phyloP scores from a whole-genome alignment of 2,329 filamentous ascomycete species.

The Knufia fluminis region DNA sequence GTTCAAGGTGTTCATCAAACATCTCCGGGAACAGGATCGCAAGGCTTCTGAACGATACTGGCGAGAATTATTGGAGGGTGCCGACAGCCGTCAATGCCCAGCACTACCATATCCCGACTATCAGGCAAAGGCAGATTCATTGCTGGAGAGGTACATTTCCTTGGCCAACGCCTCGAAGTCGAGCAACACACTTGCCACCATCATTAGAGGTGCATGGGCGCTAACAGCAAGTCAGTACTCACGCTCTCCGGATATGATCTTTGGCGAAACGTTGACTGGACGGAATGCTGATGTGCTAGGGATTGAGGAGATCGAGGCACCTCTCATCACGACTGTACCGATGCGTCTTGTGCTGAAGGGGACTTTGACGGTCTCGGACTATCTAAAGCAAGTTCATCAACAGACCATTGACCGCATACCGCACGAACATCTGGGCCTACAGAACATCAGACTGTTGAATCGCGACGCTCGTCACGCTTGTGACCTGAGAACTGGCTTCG shows the following conservation, averaged over 20 bases:
- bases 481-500: slow-evolving; percentile 38
- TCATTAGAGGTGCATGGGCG: slow-evolving; percentile 43
- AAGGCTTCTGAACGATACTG: slow-evolving; percentile 38
- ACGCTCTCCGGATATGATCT: slow-evolving; percentile 38
- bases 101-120: slow-evolving; percentile 40
- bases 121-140: slow-evolving; percentile 34
- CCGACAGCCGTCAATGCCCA: slow-evolving; percentile 42
- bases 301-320: slow-evolving; percentile 41
- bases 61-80: slow-evolving; percentile 37
- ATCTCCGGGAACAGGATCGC: slow-evolving; percentile 36
- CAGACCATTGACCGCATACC: slow-evolving; percentile 50
- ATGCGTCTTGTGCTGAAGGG: slow-evolving; percentile 35
- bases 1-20: slow-evolving; percentile 43
- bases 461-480: slow-evolving; percentile 37
- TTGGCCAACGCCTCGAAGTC: slow-evolving; percentile 21
- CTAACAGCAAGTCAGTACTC: slow-evolving; percentile 38
- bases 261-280: slow-evolving; percentile 43
- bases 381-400: slow-evolving; percentile 48
- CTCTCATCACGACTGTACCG: slow-evolving; percentile 36
- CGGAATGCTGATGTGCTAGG: slow-evolving; percentile 37
- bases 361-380: slow-evolving; percentile 35
- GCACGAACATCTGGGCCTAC: slow-evolving; percentile 54
- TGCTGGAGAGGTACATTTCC: slow-evolving; percentile 36
- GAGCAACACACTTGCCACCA: slow-evolving; percentile 37
- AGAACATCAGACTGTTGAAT: slow-evolving; percentile 46